Base-by-base conservation (phyloP, 805 yeast species). In the Saccharomycopsis babjevae region DNA sequence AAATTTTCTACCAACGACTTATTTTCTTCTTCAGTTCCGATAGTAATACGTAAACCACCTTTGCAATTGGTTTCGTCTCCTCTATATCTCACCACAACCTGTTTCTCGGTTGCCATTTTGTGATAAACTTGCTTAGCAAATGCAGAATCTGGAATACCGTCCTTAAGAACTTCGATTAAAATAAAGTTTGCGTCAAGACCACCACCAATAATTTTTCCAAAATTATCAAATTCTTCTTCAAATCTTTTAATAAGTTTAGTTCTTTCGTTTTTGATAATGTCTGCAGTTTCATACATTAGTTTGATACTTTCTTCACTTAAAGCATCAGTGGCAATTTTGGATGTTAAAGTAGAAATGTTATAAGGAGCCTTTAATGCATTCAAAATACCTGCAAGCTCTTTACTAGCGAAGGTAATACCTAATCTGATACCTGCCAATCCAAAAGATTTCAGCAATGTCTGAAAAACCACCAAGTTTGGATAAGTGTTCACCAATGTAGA, bases 361-460 rank as follows among this genome's bases (percentile, higher is more conserved):
- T 94, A 94, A 1, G 99, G 99, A 42, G 96, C 97, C 71, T 94
- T 94, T 87, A 93, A 86, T 28, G 96, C 83, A 71, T 94, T 94
- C 67, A 94, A 74, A 57, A 88, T 80, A 4, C 72, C 67, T 0
- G 97, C 81, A 56, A 94, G 75, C 63, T 80, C 81, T 15, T 77
- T 74, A 18, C 80, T 75, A 3, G 92, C 79, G 68, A 71, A 93
- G 1, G 97, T 85, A 63, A 91, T 76, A 30, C 99, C 99, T 52
- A 93, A 73, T 67, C 99, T 81, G 57, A 92, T 86, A 54, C 97
- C 98, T 2, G 99, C 99, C 59, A 94, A 80, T 20, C 99, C 99
- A 74, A 94, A 94, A 0, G 98, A 86, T 70, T 94, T 94, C 20
- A 97, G 91, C 46, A 94, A 73, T 0, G 99, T 94, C 73, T 94